Evolutionary conservation across 2,329 filamentous ascomycete genomes (phyloP), one percentile per base, ranked within the genome.

Genomic region (Reticulascus tulasneorum): DNA sequence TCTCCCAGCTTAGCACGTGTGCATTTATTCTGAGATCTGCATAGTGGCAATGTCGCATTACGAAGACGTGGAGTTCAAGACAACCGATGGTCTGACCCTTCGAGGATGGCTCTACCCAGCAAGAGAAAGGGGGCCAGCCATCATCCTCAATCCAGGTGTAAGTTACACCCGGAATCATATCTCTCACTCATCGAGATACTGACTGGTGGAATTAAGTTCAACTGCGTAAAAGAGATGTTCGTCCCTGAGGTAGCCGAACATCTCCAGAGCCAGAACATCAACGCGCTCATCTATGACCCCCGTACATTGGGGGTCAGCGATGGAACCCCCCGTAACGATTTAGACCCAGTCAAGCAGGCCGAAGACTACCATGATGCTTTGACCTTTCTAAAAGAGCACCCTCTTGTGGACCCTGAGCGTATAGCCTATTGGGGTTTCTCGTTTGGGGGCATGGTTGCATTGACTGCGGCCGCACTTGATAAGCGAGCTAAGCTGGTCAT

Each of bases 341-440:
- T 61, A 27, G 45, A 65, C 30, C 63, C 63, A 1, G 15, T 36
- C 13, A 45, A 53, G 29, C 47, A 60, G 24, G 46, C 55, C 2
- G 39, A 48, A 23, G 56, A 59, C 42, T 47, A 45, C 24, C 46
- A 42, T 15, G 57, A 60, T 26, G 56, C 56, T 49, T 63, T 76
- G 39, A 69, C 70, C 5, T 64, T 57, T 17, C 60, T 75, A 37
- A 67, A 67, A 52, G 52, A 65, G 7, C 40, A 63, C 10, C 61
- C 60, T 2, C 59, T 66, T 30, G 55, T 67, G 3, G 52, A 57
- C 24, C 33, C 49, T 1, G 25, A 41, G 2, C 47, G 47, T 9
- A 50, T 58, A n/a, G 49, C 37, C 1, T 38, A 45, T 29, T 58
- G 54, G 54, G 58, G 58, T n/a, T 54, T 47, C 29, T 58, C 52